Percentiles rank a stretch among this genome's conserved stretches.
Evolutionary conservation across 2,329 filamentous ascomycete species (phyloP).

Genomic region (Pseudohalonectria lignicola): DNA sequence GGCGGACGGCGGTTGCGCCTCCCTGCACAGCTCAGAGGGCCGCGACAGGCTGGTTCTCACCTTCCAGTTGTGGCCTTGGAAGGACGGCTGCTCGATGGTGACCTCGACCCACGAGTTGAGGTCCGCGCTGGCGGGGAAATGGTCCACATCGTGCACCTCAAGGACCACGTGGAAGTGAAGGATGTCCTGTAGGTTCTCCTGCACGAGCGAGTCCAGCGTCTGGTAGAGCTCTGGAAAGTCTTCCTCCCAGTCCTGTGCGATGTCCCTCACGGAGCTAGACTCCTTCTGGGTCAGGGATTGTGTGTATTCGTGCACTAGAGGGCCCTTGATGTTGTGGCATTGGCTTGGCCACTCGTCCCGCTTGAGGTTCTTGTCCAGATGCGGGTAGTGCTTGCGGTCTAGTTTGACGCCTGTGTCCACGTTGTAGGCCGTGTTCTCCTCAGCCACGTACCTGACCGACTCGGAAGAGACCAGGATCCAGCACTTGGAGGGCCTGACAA

Average conservation of each 20-base stretch:
- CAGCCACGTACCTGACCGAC: conserved; percentile 34
- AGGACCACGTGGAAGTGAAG: conserved; percentile 53
- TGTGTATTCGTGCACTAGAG: conserved; percentile 49
- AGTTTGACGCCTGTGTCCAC: conserved; percentile 27
- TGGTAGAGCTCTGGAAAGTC: conserved; percentile 45
- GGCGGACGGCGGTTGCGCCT: too few species aligned
- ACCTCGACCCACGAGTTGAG: conserved; percentile 49
- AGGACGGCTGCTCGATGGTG: conserved; percentile 38
- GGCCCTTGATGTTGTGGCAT: conserved; percentile 30
- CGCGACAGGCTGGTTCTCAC: conserved; percentile 47
- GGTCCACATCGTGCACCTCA: conserved; percentile 43
- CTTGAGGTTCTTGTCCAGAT: conserved; percentile 42
- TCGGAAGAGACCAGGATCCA: conserved; percentile 48
- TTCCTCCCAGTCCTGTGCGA: conserved; percentile 44
- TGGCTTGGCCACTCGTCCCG: conserved; percentile 34
- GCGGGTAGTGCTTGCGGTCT: conserved; percentile 39
- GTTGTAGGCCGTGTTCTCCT: conserved; percentile 31
- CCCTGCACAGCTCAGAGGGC: conserved; percentile 37
- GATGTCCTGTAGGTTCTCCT: conserved; percentile 41
- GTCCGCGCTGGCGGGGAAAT: conserved; percentile 48
- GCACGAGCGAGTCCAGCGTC: conserved; percentile 33
- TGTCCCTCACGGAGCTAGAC: conserved; percentile 41
- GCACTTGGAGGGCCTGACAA: conserved; percentile 44
- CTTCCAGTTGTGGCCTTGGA: conserved; percentile 49
- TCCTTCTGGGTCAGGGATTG: conserved; percentile 41